phyloP scores from a whole-genome alignment of 345 rosid genomes.

The Camelina sativa region DNA sequence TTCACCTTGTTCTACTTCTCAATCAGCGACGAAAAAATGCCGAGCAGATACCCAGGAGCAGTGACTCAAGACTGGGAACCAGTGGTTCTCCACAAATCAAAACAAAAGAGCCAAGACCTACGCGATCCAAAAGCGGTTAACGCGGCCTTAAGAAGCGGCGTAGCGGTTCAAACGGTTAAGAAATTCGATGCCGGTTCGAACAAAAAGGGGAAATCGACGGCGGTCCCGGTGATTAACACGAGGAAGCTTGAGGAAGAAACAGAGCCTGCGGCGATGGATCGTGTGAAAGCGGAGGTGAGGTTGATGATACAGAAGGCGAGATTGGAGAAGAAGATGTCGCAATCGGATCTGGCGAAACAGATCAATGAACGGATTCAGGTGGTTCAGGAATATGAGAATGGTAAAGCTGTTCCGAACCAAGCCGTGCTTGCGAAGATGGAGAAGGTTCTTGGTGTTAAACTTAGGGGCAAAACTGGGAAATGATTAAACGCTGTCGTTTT shows the following conservation, averaged over 20 bases:
- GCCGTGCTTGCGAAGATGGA: conserved; percentile 81
- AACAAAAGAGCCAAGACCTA: conserved; percentile 57
- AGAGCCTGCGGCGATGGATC: conserved; percentile 66
- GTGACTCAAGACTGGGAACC: conserved; percentile 84
- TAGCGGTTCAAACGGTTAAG: conserved; percentile 62
- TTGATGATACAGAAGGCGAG: conserved; percentile 69
- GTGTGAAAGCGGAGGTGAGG: conserved; percentile 67
- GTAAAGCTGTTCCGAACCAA: conserved; percentile 83
- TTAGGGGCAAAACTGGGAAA: conserved; percentile 63
- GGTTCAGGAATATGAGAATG: conserved; percentile 87
- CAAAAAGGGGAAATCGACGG: conserved; percentile 53
- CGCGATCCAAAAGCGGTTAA: conserved; percentile 80
- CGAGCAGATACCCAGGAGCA: conserved; percentile 67
- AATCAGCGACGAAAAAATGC: conserved; percentile 49
- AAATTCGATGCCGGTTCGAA: conserved; percentile 74
- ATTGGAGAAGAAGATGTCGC: conserved; percentile 82
- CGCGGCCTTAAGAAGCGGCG: conserved; percentile 66
- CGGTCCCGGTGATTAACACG: conserved; percentile 51
- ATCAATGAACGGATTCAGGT: conserved; percentile 79
- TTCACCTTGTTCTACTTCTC: no score
- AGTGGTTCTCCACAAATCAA: conserved; percentile 71
- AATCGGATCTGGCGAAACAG: conserved; percentile 72
- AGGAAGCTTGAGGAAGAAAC: conserved; percentile 70
- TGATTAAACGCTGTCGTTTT: conserved; percentile 21
- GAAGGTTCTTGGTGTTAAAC: conserved; percentile 74